Conservation (phyloP, 2,329 filamentous ascomycete genomes). For the Aphanocladium album region DNA sequence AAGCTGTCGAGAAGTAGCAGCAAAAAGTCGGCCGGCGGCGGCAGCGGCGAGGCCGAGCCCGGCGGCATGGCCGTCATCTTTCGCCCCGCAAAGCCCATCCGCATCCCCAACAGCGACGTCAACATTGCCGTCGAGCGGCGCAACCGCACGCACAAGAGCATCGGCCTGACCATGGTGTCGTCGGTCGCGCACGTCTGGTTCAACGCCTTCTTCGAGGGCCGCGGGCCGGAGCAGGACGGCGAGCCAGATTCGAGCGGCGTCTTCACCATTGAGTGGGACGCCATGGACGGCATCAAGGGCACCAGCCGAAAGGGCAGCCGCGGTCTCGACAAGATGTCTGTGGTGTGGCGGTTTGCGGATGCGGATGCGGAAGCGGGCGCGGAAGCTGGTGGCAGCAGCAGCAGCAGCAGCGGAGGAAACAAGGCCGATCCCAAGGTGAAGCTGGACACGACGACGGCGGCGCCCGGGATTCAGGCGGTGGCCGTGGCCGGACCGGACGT, state of each 20-base stretch:
- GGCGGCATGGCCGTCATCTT: constrained; percentile 74
- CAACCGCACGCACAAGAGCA: constrained; percentile 69
- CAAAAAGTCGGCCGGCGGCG: no score
- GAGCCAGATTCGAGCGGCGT: constrained; percentile 61
- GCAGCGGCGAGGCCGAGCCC: constrained; percentile 39
- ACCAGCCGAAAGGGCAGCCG: constrained; percentile 74
- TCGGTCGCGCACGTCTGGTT: constrained; percentile 96
- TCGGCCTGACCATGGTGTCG: constrained; percentile 85
- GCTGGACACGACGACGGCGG: constrained; percentile 71
- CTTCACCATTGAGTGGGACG: constrained; percentile 55
- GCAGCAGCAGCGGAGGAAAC: constrained; percentile 45
- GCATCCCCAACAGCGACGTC: constrained; percentile 75
- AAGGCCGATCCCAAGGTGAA: constrained; percentile 58
- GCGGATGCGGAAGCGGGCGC: no score
- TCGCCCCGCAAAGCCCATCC: constrained; percentile 61
- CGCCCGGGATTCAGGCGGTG: constrained; percentile 21
- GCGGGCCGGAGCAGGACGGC: constrained; percentile 63
- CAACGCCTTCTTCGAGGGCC: constrained; percentile 87
- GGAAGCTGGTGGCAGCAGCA: constrained; percentile 16
- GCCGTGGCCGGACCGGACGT: constrained; percentile 44
- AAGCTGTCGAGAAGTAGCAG: neutral
- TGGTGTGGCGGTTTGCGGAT: constrained; percentile 66
- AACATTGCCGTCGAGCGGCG: constrained; percentile 87
- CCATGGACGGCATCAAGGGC: constrained; percentile 93
- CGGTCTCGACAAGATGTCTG: constrained; percentile 74